Evolutionary conservation across 1,284 basidiomycete genomes (phyloP), one percentile per base, ranked within the genome.

Genomic region (Cryptococcus deneoformans): DNA sequence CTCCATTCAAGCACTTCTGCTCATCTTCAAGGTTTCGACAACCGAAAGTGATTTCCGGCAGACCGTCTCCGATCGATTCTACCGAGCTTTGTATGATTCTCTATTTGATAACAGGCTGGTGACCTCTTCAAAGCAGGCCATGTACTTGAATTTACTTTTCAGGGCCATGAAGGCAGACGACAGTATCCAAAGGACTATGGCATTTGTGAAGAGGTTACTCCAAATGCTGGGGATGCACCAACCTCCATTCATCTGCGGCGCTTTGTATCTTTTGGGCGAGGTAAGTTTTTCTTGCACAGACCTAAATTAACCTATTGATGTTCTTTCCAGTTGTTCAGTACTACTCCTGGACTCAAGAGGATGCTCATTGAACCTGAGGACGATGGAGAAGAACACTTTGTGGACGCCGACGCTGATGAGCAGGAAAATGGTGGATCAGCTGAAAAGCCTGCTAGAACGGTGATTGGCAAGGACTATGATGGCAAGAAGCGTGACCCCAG

Each of bases 91-190:
- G 0, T 99, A 99, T 72, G 85, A 87, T 36, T 94, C 92, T 1
- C 80, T 99, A 6, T 84, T 89, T 40, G 95, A 99, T 69, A 80
- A 82, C 0, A 86, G 96, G 10, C 82, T 99, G 5, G 82, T 86
- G 14, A 82, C 83, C 1, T 92, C 92, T 14, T 90, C 89, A 36
- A 98, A 99, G 75, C 93, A 98, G 75, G 92, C 94, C 7, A 91
- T 99, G 87, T 99, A 97, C 76, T 84, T 99, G 64, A 99, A 99
- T 75, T 79, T 99, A 20, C 78, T 98, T 20, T 95, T 96, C 84
- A 95, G 92, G 72, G 87, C 91, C 14, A 79, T 98, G 66, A 96
- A 96, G 77, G 82, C 82, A 3, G 95, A 97, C 70, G 75, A 76
- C 10, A 85, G 85, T 53, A 64, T 76, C 0, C 54, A 70, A 4